Evolutionary conservation across 2,329 filamentous ascomycete genomes (phyloP).

Genomic region (Fusarium guadeloupense): DNA sequence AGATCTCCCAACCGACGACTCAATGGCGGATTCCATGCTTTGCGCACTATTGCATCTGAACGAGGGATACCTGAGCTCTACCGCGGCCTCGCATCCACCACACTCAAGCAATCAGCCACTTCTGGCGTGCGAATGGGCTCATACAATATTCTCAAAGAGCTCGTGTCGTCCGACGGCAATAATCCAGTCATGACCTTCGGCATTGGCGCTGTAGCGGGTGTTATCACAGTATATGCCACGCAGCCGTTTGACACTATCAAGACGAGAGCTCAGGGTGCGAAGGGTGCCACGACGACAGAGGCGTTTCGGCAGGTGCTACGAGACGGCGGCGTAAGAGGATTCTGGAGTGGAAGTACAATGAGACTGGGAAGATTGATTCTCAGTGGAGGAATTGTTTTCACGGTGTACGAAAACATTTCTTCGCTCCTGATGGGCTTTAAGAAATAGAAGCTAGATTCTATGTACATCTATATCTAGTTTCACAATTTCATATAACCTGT

Average conservation of each 20-base stretch:
- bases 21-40: conserved; percentile 45
- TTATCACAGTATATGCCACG: conserved; percentile 67
- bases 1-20: conserved; percentile 43
- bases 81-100: conserved; percentile 55
- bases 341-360: conserved; percentile 77
- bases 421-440: conserved; percentile 15
- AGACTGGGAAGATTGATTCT: conserved; percentile 70
- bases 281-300: conserved; percentile 65
- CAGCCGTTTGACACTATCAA: conserved; percentile 73
- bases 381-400: conserved; percentile 73
- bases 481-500: too few relatives aligned
- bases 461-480: too few relatives aligned
- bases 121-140: conserved; percentile 59
- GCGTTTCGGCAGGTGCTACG: conserved; percentile 63
- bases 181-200: conserved; percentile 61
- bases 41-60: conserved; percentile 48
- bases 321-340: conserved; percentile 67
- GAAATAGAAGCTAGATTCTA: neutral
- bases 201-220: conserved; percentile 68
- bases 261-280: conserved; percentile 68
- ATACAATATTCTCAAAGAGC: conserved; percentile 58
- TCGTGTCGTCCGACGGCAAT: conserved; percentile 29
- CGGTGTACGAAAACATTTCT: conserved; percentile 67
- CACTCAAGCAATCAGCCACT: conserved; percentile 58
- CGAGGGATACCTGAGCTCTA: conserved; percentile 56